A percentile compares a stretch with the other conserved stretches of the same genome.
These are phyloP conservation scores for Microcos paniculata DNA, from an alignment of 345 rosid genomes.

Conservation along the genomic window DNA sequence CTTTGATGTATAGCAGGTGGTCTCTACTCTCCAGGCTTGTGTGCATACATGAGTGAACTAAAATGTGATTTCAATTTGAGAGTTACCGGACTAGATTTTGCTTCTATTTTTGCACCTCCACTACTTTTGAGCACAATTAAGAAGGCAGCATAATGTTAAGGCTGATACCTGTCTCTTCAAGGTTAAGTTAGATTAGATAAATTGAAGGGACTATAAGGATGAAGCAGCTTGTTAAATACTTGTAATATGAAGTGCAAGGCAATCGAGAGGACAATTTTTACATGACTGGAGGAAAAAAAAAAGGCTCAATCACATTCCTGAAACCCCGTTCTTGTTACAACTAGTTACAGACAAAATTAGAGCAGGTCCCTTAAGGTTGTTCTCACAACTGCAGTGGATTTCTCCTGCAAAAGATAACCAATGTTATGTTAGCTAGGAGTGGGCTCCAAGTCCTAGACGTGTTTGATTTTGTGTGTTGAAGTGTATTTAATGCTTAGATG, in stretches of 20 bases:
- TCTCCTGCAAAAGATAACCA: constrained; percentile 1
- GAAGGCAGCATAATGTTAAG: too few species aligned
- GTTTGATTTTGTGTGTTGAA: too few species aligned
- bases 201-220: too few species aligned
- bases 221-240: too few species aligned
- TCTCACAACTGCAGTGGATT: not conserved
- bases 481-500: not conserved
- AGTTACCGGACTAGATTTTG: not conserved
- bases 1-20: too few species aligned
- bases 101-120: not conserved
- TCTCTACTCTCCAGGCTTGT: not conserved
- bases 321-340: not conserved
- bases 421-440: not conserved
- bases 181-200: too few species aligned
- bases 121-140: not conserved
- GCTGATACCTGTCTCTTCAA: too few species aligned
- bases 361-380: constrained; percentile 11
- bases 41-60: not conserved
- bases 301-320: not conserved
- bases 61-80: not conserved
- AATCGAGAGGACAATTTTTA: not conserved
- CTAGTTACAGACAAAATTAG: not conserved
- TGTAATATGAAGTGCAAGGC: too few species aligned
- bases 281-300: not conserved
- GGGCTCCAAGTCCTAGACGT: not conserved